A percentile compares a stretch with the other conserved stretches of the same genome.
Evolutionary conservation across 306 rosid species (phyloP).

Genomic region (Delonix regia): DNA sequence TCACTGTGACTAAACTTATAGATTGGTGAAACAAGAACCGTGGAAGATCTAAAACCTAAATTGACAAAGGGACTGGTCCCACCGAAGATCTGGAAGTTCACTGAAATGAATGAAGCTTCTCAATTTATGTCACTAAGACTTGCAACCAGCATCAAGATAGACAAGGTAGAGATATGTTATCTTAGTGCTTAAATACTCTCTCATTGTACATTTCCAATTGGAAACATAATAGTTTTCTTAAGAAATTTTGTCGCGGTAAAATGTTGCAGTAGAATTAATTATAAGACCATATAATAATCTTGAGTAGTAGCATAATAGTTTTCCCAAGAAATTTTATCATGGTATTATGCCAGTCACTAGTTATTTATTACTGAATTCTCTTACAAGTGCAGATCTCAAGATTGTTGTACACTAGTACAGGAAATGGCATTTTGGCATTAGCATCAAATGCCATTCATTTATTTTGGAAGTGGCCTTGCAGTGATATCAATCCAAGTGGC

Average conservation of each 20-base stretch:
- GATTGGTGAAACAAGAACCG: slow-evolving; percentile 50
- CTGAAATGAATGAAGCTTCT: slow-evolving; percentile 61
- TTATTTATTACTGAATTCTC: neutral
- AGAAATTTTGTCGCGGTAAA: neutral
- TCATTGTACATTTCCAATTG: neutral
- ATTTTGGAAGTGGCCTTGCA: slow-evolving; percentile 91
- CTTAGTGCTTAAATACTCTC: neutral
- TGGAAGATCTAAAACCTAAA: slow-evolving; percentile 71
- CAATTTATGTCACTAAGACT: slow-evolving; percentile 71
- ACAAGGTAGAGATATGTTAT: slow-evolving; percentile 45
- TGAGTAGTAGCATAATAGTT: neutral
- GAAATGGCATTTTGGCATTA: slow-evolving; percentile 82
- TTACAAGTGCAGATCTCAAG: slow-evolving; percentile 72
- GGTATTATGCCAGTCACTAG: neutral
- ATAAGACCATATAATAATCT: neutral
- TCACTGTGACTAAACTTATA: neutral
- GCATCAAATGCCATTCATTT: slow-evolving; percentile 94
- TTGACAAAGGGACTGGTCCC: slow-evolving; percentile 63
- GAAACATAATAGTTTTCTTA: neutral
- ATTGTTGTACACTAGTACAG: slow-evolving; percentile 87
- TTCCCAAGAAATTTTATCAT: neutral
- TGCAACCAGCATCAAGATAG: slow-evolving; percentile 60
- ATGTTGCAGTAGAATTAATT: neutral
- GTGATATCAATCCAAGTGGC: slow-evolving; percentile 72
- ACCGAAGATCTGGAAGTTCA: slow-evolving; percentile 69